Evolutionary conservation across 805 yeast species (phyloP), one percentile per base, ranked within the genome.

Genomic region (Pichia pseudocactophila): DNA sequence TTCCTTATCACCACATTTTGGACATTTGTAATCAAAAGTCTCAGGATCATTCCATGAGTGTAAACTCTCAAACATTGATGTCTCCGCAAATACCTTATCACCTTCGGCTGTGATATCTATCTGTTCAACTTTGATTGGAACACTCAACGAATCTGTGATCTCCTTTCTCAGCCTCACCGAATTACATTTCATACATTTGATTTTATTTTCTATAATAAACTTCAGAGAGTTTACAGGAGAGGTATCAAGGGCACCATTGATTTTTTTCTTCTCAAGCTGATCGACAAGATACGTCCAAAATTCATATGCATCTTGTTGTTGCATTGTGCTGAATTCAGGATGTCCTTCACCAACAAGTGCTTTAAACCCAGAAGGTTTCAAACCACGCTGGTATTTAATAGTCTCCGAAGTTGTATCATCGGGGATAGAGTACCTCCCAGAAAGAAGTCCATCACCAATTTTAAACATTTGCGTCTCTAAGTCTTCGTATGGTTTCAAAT

Each of bases 291-390:
- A 82, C 5, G 76, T 62, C 62, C 88, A 73, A 56, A 88, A 92
- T 59, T 92, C 98, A 66, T 80, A 83, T 0, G 97, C 92, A 65
- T 92, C 99, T 60, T 92, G 98, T 58, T 92, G 99, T 51, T 79
- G 76, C 71, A 80, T 84, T 0, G 95, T 80, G 36, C 80, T 70
- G 53, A 92, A 92, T 55, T 92, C 98, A 15, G 69, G 69, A 59
- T 92, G 94, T 30, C 76, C 76, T 39, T 73, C 72, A 3, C 96
- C 96, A 40, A 92, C 68, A 20, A 87, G 64, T 8, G 75, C 66
- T 58, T 90, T 90, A 62, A 92, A 80, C 37, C 82, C 70, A 1
- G 75, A 66, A 0, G 96, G 96, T 40, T 76, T 73, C 16, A 92
- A 70, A 5, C 97, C 97, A 33, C 66, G 55, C 56, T 86, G 92